Evolutionary conservation across 177 flowering plant species (phyloP).

Genomic region (Vitis hybrid): DNA sequence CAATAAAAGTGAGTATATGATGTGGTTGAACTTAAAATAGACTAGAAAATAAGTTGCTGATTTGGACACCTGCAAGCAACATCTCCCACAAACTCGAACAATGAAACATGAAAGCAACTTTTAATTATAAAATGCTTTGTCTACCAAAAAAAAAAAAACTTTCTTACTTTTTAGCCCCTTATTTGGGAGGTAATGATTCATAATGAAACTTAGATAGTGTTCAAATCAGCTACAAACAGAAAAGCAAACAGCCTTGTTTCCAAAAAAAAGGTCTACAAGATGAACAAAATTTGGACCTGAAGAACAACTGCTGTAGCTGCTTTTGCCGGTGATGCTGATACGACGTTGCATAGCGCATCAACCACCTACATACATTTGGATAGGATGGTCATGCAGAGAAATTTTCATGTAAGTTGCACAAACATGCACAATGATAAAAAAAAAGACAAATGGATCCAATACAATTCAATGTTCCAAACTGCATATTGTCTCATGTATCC

Average conservation of each 20-base stretch:
- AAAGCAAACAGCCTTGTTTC: not conserved
- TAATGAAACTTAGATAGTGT: not conserved
- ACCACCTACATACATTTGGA: slow-evolving; percentile 58
- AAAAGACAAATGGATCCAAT: not conserved
- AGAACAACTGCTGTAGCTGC: slow-evolving; percentile 93
- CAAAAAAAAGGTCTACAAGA: slow-evolving; percentile 9
- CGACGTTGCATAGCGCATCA: slow-evolving; percentile 94
- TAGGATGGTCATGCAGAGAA: slow-evolving; percentile 9
- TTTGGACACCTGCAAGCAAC: not conserved
- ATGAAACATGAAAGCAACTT: not conserved
- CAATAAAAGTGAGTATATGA: slow-evolving; percentile 28
- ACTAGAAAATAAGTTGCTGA: not conserved
- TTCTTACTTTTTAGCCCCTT: not conserved
- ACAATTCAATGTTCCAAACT: not conserved
- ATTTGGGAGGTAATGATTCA: not conserved
- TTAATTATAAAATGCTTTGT: not conserved
- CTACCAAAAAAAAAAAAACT: not conserved
- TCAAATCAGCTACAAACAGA: slow-evolving; percentile 6
- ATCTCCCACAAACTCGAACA: not conserved
- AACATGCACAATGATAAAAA: not conserved
- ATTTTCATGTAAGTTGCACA: not conserved
- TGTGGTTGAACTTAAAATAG: slow-evolving; percentile 1
- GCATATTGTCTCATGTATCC: too few species aligned
- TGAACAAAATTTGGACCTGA: slow-evolving; percentile 64
- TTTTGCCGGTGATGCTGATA: slow-evolving; percentile 81